phyloP scores from a whole-genome alignment of 2,329 filamentous ascomycete genomes.

The Pestalotiopsis sp. region DNA sequence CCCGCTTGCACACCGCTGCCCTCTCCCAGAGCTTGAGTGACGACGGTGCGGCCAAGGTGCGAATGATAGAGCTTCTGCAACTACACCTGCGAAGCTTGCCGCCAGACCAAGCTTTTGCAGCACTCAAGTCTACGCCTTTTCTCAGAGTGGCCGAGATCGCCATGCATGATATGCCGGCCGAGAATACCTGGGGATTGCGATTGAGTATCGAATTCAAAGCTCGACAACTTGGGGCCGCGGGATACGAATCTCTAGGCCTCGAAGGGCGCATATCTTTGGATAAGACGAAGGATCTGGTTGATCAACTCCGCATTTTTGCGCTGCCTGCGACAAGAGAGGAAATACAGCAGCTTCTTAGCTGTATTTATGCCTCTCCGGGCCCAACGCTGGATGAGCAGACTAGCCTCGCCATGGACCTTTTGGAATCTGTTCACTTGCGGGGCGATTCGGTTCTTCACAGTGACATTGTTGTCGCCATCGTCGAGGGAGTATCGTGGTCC shows the following conservation, averaged over 20 bases:
- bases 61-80: slow-evolving; percentile 28
- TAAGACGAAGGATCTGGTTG: slow-evolving; percentile 31
- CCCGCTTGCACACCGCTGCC: slow-evolving; percentile 6
- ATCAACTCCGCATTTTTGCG: slow-evolving; percentile 43
- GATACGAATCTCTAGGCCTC: slow-evolving; percentile 20
- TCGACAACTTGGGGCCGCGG: slow-evolving; percentile 19
- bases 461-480: slow-evolving; percentile 52
- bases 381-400: slow-evolving; percentile 30
- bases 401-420: slow-evolving; percentile 44
- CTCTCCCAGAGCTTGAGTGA: slow-evolving; percentile 20
- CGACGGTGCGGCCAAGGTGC: slow-evolving; percentile 27
- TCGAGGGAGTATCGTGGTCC: slow-evolving; percentile 41
- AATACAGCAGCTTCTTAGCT: slow-evolving; percentile 40
- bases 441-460: slow-evolving; percentile 44
- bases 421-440: slow-evolving; percentile 49
- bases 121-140: slow-evolving; percentile 19
- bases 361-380: slow-evolving; percentile 36
- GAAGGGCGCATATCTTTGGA: slow-evolving; percentile 20
- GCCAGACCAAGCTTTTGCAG: neutral
- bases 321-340: slow-evolving; percentile 37
- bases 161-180: slow-evolving; percentile 29
- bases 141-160: slow-evolving; percentile 28
- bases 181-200: slow-evolving; percentile 37
- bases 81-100: slow-evolving; percentile 21
- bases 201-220: slow-evolving; percentile 32